Percentiles rank a stretch among this genome's conserved stretches.
Evolutionary conservation across 257 asterid species (phyloP).

Genomic region (Catharanthus roseus): DNA sequence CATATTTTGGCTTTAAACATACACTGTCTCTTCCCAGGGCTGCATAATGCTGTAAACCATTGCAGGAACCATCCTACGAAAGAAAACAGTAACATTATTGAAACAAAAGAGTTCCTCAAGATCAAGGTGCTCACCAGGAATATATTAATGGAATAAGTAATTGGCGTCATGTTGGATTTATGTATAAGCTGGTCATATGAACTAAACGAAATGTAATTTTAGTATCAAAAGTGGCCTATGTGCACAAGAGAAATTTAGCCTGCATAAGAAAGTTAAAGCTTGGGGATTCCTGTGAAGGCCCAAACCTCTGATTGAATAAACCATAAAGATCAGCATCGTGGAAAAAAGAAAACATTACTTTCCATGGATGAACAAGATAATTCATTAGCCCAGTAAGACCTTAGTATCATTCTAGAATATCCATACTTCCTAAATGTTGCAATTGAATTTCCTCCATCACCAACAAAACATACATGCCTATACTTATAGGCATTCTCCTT

Average conservation of each 20-base stretch:
- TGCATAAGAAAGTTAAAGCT: neutral
- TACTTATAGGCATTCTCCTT: too few species aligned
- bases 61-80: slow-evolving; percentile 96
- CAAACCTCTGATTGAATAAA: neutral
- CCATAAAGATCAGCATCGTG: neutral
- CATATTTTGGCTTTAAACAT: slow-evolving; percentile 27
- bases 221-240: neutral
- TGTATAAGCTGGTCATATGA: neutral
- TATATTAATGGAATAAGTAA: neutral
- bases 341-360: neutral
- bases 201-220: neutral
- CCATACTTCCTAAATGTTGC: neutral
- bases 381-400: neutral
- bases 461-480: neutral
- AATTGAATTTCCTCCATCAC: neutral
- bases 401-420: neutral
- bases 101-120: too few species aligned
- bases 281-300: neutral
- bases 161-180: neutral
- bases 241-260: neutral
- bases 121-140: neutral
- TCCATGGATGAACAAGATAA: neutral
- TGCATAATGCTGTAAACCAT: slow-evolving; percentile 96
- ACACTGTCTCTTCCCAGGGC: slow-evolving; percentile 91
- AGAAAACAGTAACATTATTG: slow-evolving; percentile 15